phyloP scores from a whole-genome alignment of 2,329 filamentous ascomycete species.

The Truncatella angustata region DNA sequence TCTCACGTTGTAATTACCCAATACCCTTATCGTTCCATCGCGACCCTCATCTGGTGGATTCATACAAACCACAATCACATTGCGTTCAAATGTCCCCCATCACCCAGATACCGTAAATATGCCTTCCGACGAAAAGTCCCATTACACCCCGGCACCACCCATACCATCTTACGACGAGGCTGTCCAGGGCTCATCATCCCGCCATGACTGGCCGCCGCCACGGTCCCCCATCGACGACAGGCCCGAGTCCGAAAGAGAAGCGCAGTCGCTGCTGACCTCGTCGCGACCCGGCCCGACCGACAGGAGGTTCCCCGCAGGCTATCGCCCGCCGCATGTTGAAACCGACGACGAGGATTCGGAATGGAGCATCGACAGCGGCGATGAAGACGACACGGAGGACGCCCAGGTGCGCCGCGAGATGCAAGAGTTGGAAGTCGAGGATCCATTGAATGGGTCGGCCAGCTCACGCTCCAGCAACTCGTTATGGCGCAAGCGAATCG shows the following conservation, averaged over 20 bases:
- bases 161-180: slow-evolving; percentile 87
- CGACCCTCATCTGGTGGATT: not conserved
- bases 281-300: slow-evolving; percentile 40
- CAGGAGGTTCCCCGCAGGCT: slow-evolving; percentile 51
- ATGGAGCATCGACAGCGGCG: slow-evolving; percentile 34
- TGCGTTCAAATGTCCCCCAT: slow-evolving; percentile 2
- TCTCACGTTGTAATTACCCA: no score
- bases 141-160: slow-evolving; percentile 64
- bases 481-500: slow-evolving; percentile 55
- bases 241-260: slow-evolving; percentile 69
- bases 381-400: slow-evolving; percentile 51
- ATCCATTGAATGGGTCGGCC: slow-evolving; percentile 50
- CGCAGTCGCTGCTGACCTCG: slow-evolving; percentile 69
- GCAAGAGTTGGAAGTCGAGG: slow-evolving; percentile 84
- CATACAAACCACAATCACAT: not conserved
- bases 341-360: slow-evolving; percentile 55
- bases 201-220: slow-evolving; percentile 57
- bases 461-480: slow-evolving; percentile 18
- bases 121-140: slow-evolving; percentile 51
- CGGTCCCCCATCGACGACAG: slow-evolving; percentile 59
- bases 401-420: slow-evolving; percentile 76
- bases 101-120: slow-evolving; percentile 21
- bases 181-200: slow-evolving; percentile 51
- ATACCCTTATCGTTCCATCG: no score
- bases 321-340: slow-evolving; percentile 73